phyloP scores from a whole-genome alignment of 441 rosid genomes.

The Populus trichocarpa region DNA sequence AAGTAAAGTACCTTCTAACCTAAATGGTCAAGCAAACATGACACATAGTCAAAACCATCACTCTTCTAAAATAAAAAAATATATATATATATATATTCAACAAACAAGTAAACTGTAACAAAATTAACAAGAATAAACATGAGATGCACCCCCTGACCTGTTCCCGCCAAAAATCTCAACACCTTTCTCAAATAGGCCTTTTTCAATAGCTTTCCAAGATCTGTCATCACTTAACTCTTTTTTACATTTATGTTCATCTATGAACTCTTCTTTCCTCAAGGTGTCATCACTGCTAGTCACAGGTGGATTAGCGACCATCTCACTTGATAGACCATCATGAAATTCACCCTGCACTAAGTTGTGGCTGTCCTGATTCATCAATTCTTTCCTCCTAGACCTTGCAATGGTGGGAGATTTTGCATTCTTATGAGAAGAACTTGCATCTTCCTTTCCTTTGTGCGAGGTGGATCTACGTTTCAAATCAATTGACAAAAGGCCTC shows the following conservation, averaged over 20 bases:
- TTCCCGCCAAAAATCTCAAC: constrained; percentile 92
- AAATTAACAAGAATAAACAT: constrained; percentile 4
- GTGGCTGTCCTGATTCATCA: constrained; percentile 30
- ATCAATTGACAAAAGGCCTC: constrained; percentile 43
- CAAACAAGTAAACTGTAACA: neutral
- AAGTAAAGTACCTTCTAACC: neutral
- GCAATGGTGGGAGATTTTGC: constrained; percentile 46
- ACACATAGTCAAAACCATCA: neutral
- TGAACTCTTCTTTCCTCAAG: constrained; percentile 59
- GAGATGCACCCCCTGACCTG: constrained; percentile 49
- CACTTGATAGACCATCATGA: constrained; percentile 35
- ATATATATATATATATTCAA: too few species aligned
- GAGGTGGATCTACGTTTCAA: constrained; percentile 47
- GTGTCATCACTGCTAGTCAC: constrained; percentile 45
- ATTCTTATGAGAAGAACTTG: constrained; percentile 67
- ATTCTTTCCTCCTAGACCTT: constrained; percentile 61
- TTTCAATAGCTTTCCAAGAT: constrained; percentile 86
- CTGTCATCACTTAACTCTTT: constrained; percentile 44
- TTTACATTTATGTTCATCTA: constrained; percentile 56
- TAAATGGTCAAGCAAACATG: neutral
- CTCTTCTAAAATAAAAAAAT: neutral
- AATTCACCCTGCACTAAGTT: constrained; percentile 37
- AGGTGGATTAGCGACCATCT: constrained; percentile 43
- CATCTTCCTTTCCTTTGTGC: constrained; percentile 74
- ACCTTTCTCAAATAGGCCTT: constrained; percentile 88